These are phyloP conservation scores for Blastomyces parvus DNA, from an alignment of 2,329 filamentous ascomycete species.

Conservation along the genomic window DNA sequence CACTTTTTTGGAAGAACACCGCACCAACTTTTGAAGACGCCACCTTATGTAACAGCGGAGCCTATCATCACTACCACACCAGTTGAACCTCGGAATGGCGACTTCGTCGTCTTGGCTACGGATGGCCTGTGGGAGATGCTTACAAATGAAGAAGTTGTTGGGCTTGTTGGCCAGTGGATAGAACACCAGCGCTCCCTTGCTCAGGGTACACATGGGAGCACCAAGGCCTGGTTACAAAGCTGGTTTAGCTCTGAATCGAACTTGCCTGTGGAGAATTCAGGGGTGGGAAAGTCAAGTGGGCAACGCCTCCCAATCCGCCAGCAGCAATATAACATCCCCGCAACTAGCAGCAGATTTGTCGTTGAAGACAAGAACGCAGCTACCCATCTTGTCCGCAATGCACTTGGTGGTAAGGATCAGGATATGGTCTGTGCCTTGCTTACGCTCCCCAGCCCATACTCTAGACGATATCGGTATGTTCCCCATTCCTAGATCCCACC, in stretches of 20 bases:
- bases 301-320: constrained; percentile 76
- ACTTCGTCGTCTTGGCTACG: constrained; percentile 93
- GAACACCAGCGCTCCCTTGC: constrained; percentile 54
- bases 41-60: constrained; percentile 94
- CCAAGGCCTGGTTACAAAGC: constrained; percentile 57
- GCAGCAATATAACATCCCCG: constrained; percentile 77
- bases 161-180: constrained; percentile 92
- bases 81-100: constrained; percentile 77
- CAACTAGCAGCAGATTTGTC: constrained; percentile 65
- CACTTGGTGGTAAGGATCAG: constrained; percentile 81
- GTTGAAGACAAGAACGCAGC: constrained; percentile 94
- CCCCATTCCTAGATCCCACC: background rate
- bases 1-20: constrained; percentile 81
- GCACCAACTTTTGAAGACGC: constrained; percentile 70
- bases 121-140: constrained; percentile 99
- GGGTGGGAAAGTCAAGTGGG: constrained; percentile 47
- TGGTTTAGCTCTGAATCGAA: constrained; percentile 52
- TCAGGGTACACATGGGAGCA: constrained; percentile 28
- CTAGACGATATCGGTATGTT: constrained; percentile 72
- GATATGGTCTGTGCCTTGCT: constrained; percentile 90
- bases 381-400: constrained; percentile 90
- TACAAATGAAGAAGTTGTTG: constrained; percentile 95
- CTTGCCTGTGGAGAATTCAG: constrained; percentile 66
- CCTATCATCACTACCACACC: constrained; percentile 89
- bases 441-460: constrained; percentile 84